Evolutionary conservation across 768 basidiomycete genomes (phyloP).

Genomic region (Lactarius tabidus): DNA sequence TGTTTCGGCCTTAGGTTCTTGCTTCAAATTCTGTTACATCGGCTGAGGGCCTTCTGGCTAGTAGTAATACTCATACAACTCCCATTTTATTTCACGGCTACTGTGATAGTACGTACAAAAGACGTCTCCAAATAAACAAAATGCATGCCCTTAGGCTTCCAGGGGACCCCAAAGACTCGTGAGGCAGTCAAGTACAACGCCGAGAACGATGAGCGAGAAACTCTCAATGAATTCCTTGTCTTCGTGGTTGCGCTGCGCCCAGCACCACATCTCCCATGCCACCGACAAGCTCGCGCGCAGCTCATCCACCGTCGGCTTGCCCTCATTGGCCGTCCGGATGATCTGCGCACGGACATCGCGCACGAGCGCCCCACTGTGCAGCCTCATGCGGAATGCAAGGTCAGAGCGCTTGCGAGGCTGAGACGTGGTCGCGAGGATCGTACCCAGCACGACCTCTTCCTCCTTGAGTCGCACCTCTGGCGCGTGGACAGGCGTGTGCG

Average conservation of each 20-base stretch:
- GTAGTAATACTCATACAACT: too few species aligned
- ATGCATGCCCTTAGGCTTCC: neutral
- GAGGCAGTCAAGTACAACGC: slow-evolving; percentile 19
- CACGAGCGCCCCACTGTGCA: slow-evolving; percentile 52
- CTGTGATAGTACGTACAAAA: neutral
- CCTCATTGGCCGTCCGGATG: neutral
- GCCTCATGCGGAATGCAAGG: slow-evolving; percentile 57
- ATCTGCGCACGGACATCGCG: slow-evolving; percentile 44
- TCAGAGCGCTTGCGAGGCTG: slow-evolving; percentile 58
- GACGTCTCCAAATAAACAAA: neutral
- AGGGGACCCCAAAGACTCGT: neutral
- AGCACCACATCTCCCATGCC: slow-evolving; percentile 67
- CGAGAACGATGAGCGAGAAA: slow-evolving; percentile 64
- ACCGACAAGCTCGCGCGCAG: slow-evolving; percentile 41
- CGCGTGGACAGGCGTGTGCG: slow-evolving; percentile 58
- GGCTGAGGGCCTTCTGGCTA: too few species aligned
- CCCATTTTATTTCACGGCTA: too few species aligned
- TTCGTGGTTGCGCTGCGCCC: slow-evolving; percentile 40
- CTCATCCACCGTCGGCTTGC: neutral
- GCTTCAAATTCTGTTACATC: too few species aligned
- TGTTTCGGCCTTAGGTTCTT: too few species aligned
- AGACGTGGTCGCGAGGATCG: slow-evolving; percentile 66
- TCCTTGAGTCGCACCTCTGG: slow-evolving; percentile 57
- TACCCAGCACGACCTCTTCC: slow-evolving; percentile 73
- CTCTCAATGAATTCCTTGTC: slow-evolving; percentile 41